These are phyloP conservation scores for Monilinia fructigena DNA, from an alignment of 2,329 filamentous ascomycete genomes.

Conservation along the genomic window DNA sequence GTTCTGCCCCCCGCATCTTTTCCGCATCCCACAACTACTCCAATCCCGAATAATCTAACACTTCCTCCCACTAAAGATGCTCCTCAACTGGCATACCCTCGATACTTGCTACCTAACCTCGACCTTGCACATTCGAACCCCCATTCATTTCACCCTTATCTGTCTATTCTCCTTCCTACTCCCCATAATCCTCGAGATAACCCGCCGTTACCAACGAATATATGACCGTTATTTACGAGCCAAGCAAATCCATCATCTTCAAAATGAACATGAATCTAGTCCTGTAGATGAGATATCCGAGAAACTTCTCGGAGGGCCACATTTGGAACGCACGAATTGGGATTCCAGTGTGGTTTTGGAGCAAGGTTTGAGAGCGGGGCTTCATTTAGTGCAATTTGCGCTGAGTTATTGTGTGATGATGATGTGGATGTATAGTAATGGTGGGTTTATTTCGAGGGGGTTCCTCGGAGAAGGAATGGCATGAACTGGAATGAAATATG, in stretches of 20 bases:
- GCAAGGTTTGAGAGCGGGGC: slow-evolving; percentile 26
- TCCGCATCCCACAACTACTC: no score
- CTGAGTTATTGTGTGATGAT: slow-evolving; percentile 30
- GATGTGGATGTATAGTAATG: slow-evolving; percentile 35
- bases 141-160: slow-evolving; percentile 30
- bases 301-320: slow-evolving; percentile 25
- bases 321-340: background rate
- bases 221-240: slow-evolving; percentile 29
- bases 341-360: slow-evolving; percentile 21
- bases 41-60: background rate
- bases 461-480: background rate
- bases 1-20: background rate
- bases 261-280: slow-evolving; percentile 15
- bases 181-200: slow-evolving; percentile 30
- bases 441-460: slow-evolving; percentile 20
- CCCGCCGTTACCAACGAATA: slow-evolving; percentile 29
- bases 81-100: slow-evolving; percentile 34
- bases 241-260: slow-evolving; percentile 6
- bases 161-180: slow-evolving; percentile 32
- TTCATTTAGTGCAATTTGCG: slow-evolving; percentile 32
- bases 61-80: slow-evolving; percentile 27
- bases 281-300: slow-evolving; percentile 27
- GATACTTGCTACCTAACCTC: slow-evolving; percentile 33
- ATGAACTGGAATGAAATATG: background rate
- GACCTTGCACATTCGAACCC: slow-evolving; percentile 29